phyloP scores from a whole-genome alignment of 78 protist genomes.

The Parvularia atlantis region DNA sequence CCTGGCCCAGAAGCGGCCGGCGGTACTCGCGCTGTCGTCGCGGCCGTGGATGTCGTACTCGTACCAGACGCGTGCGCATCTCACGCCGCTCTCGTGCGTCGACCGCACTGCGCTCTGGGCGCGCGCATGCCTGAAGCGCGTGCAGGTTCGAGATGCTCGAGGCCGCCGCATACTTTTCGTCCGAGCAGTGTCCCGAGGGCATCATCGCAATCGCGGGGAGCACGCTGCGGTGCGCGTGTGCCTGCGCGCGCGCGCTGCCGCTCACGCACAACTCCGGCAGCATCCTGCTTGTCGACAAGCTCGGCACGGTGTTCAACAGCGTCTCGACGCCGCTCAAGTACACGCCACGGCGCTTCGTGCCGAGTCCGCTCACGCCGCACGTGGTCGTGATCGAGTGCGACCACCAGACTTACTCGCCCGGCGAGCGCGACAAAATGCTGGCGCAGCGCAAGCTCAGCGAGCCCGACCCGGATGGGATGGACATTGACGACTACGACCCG shows the following conservation, averaged over 20 bases:
- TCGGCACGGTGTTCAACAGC: conserved; percentile 77
- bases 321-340: conserved; percentile 24
- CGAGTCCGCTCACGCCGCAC: too few relatives aligned
- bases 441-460: too few relatives aligned
- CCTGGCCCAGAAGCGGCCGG: conserved; percentile 25
- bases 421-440: too few relatives aligned
- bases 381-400: too few relatives aligned
- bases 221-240: conserved; percentile 50
- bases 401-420: too few relatives aligned
- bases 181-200: conserved; percentile 89
- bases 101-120: too few relatives aligned
- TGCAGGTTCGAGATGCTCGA: too few relatives aligned
- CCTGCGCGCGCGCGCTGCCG: too few relatives aligned
- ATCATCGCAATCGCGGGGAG: conserved; percentile 72
- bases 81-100: conserved; percentile 66
- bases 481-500: too few relatives aligned
- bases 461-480: too few relatives aligned
- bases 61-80: conserved; percentile 17
- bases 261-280: too few relatives aligned
- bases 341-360: conserved; percentile 74
- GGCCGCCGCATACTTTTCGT: conserved; percentile 61
- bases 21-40: conserved; percentile 80
- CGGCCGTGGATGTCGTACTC: conserved; percentile 77
- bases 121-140: too few relatives aligned
- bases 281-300: conserved; percentile 59